These are phyloP conservation scores for Ophiorrhiza pumila DNA, from an alignment of 257 asterid genomes.

Conservation along the genomic window DNA sequence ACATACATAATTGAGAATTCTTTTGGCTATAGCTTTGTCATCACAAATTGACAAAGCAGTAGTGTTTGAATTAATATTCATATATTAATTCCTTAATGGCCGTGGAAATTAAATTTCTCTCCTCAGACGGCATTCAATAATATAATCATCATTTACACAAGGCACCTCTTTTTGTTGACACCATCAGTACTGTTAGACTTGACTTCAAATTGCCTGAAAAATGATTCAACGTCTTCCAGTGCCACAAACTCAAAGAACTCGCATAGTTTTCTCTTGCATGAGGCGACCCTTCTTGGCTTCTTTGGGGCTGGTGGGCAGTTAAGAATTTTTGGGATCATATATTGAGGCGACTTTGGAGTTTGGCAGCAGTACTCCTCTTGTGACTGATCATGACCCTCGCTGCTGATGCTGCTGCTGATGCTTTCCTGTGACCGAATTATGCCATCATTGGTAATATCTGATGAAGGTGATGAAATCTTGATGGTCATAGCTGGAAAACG, in stretches of 20 bases:
- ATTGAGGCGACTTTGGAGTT: slow-evolving; percentile 44
- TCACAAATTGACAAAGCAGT: background rate
- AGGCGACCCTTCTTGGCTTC: slow-evolving; percentile 33
- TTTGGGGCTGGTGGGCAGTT: slow-evolving; percentile 68
- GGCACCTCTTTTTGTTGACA: slow-evolving; percentile 34
- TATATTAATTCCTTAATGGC: too few species aligned
- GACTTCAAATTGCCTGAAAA: slow-evolving; percentile 33
- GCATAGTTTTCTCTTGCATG: slow-evolving; percentile 44
- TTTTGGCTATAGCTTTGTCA: background rate
- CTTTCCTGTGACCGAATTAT: background rate
- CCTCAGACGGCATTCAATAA: background rate
- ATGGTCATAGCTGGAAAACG: slow-evolving; percentile 11
- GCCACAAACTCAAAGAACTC: slow-evolving; percentile 40
- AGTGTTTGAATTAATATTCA: too few species aligned
- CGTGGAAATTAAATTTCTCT: slow-evolving; percentile 1
- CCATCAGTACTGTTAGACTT: slow-evolving; percentile 12
- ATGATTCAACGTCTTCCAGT: slow-evolving; percentile 41
- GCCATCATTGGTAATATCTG: background rate
- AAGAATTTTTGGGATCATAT: slow-evolving; percentile 39
- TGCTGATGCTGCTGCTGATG: background rate
- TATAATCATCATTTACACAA: slow-evolving; percentile 7
- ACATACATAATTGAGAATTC: slow-evolving; percentile 6
- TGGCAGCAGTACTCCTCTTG: slow-evolving; percentile 39
- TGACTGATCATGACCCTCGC: background rate
- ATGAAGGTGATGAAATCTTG: slow-evolving; percentile 7